Evolutionary conservation across 257 asterid genomes (phyloP).

Genomic region (Ehretia macrophylla): DNA sequence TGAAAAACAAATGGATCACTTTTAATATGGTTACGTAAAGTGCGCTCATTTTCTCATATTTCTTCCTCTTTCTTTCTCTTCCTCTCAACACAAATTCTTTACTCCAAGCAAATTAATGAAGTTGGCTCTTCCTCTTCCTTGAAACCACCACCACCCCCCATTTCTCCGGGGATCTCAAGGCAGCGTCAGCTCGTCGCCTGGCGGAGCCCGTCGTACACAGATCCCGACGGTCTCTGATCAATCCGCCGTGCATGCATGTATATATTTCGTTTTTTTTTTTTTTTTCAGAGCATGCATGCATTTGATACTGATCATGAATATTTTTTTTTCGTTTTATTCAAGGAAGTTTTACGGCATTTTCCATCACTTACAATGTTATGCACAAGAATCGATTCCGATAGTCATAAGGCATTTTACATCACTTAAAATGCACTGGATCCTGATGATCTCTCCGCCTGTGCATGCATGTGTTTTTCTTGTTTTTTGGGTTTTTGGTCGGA

Average conservation of each 20-base stretch:
- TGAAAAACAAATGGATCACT: conserved; percentile 6
- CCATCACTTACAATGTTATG: too few species aligned
- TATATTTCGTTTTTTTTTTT: background rate
- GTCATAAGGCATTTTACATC: too few species aligned
- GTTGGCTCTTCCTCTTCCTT: background rate
- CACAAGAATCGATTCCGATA: too few species aligned
- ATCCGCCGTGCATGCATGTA: too few species aligned
- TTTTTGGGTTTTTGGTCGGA: too few species aligned
- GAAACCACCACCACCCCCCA: background rate
- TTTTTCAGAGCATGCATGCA: background rate
- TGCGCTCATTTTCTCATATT: conserved; percentile 34
- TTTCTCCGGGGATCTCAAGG: conserved; percentile 3
- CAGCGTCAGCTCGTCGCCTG: background rate
- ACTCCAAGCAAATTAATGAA: conserved; percentile 10
- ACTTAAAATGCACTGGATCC: too few species aligned
- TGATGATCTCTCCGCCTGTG: too few species aligned
- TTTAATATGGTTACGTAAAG: conserved; percentile 24
- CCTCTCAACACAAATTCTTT: background rate
- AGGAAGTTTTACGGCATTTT: too few species aligned
- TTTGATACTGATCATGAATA: too few species aligned
- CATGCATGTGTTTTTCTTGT: too few species aligned
- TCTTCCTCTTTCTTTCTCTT: conserved; percentile 6
- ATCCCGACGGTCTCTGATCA: too few species aligned
- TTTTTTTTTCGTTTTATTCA: too few species aligned
- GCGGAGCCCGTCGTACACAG: background rate